These are phyloP conservation scores for Penstemon eatonii DNA, from an alignment of 257 asterid species.

Conservation along the genomic window DNA sequence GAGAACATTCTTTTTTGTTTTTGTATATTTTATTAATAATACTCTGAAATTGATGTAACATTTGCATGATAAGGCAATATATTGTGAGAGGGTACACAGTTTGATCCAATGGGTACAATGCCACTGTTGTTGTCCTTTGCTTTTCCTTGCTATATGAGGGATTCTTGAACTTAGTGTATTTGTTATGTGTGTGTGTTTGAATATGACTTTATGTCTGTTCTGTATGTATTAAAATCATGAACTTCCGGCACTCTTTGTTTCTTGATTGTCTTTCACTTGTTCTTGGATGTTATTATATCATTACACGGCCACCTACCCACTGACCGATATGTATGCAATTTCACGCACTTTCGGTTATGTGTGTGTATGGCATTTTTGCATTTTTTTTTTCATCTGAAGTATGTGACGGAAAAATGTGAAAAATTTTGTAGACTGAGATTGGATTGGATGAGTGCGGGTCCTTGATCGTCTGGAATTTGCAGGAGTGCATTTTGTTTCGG, in stretches of 20 bases:
- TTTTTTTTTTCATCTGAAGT: constrained; percentile 17
- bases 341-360: constrained; percentile 22
- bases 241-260: constrained; percentile 15
- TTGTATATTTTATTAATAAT: constrained; percentile 18
- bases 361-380: background rate
- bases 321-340: constrained; percentile 28
- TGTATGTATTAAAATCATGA: constrained; percentile 25
- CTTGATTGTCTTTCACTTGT: constrained; percentile 30
- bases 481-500: constrained; percentile 42
- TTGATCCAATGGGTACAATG: constrained; percentile 38
- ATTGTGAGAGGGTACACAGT: constrained; percentile 34
- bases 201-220: constrained; percentile 22
- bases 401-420: constrained; percentile 29
- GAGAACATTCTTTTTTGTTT: constrained; percentile 34
- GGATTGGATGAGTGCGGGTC: constrained; percentile 60
- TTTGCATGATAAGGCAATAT: constrained; percentile 33
- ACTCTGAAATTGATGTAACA: constrained; percentile 37
- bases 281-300: constrained; percentile 27
- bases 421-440: constrained; percentile 60
- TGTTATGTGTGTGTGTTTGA: constrained; percentile 29
- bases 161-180: constrained; percentile 25
- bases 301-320: constrained; percentile 15
- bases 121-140: constrained; percentile 29
- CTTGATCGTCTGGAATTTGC: constrained; percentile 53
- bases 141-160: constrained; percentile 28